These are phyloP conservation scores for Collariella sp. DNA, from an alignment of 495 filamentous ascomycete genomes.

Conservation along the genomic window DNA sequence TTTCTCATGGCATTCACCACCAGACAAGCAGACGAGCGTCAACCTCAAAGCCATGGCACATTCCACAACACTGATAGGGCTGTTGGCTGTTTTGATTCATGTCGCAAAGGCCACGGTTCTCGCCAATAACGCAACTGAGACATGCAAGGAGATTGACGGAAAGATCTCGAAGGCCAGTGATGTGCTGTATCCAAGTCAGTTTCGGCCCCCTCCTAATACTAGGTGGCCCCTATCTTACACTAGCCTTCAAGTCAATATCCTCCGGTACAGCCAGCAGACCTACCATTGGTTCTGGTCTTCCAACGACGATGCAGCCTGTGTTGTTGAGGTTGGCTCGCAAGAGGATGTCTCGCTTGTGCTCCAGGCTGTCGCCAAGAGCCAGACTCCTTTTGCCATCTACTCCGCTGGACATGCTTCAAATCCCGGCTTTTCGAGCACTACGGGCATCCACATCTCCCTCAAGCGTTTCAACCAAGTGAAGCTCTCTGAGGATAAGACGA, in stretches of 20 bases:
- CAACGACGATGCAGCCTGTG: slow-evolving; percentile 13
- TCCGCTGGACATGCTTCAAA: slow-evolving; percentile 37
- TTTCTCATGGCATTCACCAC: too few relatives aligned
- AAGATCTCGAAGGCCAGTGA: slow-evolving; percentile 3
- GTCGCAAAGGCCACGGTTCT: background rate
- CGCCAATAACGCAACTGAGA: background rate
- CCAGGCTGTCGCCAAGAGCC: slow-evolving; percentile 10
- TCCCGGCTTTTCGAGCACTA: slow-evolving; percentile 23
- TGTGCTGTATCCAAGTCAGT: slow-evolving; percentile 5
- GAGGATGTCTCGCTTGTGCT: slow-evolving; percentile 20
- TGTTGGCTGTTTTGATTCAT: too few relatives aligned
- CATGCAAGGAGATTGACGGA: slow-evolving; percentile 5
- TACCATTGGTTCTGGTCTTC: slow-evolving; percentile 23
- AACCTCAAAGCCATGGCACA: too few relatives aligned
- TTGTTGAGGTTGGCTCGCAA: slow-evolving; percentile 7
- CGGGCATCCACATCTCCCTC: slow-evolving; percentile 27
- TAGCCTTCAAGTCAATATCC: background rate
- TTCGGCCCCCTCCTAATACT: too few relatives aligned
- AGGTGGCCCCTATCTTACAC: too few relatives aligned
- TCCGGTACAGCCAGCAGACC: background rate
- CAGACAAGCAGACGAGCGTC: too few relatives aligned
- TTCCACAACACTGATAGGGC: too few relatives aligned
- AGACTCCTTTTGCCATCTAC: slow-evolving; percentile 35
- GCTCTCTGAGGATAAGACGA: slow-evolving; percentile 28
- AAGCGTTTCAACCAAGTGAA: slow-evolving; percentile 20